phyloP scores from a whole-genome alignment of 2,329 filamentous ascomycete species.

The Pseudogymnoascus sp. region DNA sequence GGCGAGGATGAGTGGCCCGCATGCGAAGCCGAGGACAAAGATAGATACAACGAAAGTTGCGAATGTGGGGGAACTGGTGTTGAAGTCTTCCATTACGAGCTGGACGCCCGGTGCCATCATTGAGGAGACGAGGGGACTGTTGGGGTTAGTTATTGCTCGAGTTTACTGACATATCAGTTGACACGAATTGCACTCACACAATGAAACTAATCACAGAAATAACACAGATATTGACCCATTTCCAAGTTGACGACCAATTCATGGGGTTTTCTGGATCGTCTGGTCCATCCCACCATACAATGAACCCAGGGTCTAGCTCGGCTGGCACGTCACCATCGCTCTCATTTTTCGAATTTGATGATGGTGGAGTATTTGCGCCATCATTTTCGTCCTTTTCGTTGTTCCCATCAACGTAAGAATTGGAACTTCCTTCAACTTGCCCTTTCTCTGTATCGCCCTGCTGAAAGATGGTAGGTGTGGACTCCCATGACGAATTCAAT shows the following conservation, averaged over 20 bases:
- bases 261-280: constrained; percentile 25
- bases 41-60: constrained; percentile 50
- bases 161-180: not conserved
- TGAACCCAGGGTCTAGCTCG: constrained; percentile 20
- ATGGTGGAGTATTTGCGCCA: not conserved
- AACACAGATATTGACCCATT: constrained; percentile 21
- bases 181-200: constrained; percentile 19
- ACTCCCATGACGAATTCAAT: not conserved
- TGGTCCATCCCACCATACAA: constrained; percentile 20
- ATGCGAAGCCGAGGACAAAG: constrained; percentile 56
- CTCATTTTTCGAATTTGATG: constrained; percentile 22
- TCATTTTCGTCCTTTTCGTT: not conserved
- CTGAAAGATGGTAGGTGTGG: not conserved
- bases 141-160: not conserved
- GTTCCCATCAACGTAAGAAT: not conserved
- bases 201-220: constrained; percentile 25
- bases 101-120: constrained; percentile 45
- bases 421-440: too few species aligned
- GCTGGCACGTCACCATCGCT: constrained; percentile 19
- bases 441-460: not conserved
- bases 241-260: constrained; percentile 24
- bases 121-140: constrained; percentile 40
- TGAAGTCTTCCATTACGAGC: constrained; percentile 39
- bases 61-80: constrained; percentile 28
- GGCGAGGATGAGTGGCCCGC: constrained; percentile 54